A percentile compares a stretch with the other conserved stretches of the same genome.
phyloP scores from a whole-genome alignment of 768 basidiomycete genomes.

The Tulasnella sp. region DNA sequence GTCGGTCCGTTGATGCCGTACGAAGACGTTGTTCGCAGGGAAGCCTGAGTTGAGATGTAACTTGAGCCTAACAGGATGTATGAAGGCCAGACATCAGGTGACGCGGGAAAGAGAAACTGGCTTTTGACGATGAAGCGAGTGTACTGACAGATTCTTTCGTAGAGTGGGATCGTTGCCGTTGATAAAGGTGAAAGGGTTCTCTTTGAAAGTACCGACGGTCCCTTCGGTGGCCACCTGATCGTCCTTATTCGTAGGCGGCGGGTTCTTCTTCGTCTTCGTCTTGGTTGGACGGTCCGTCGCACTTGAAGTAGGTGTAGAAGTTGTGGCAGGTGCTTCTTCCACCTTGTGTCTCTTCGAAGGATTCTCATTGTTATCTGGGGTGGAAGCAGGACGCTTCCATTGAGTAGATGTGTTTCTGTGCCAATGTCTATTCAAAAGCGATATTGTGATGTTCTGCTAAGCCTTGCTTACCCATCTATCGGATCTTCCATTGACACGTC shows the following conservation, averaged over 20 bases:
- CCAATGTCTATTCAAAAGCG: too few relatives aligned
- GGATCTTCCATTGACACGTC: not conserved
- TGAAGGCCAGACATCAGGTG: not conserved
- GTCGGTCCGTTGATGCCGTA: slow-evolving; percentile 58
- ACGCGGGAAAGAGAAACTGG: not conserved
- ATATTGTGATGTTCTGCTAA: too few relatives aligned
- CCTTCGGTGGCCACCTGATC: slow-evolving; percentile 19
- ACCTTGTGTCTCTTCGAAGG: not conserved
- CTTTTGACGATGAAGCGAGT: not conserved
- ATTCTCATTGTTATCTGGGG: not conserved
- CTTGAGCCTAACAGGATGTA: slow-evolving; percentile 42
- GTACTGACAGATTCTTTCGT: slow-evolving; percentile 55
- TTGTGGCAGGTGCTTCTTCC: not conserved
- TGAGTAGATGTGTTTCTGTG: too few relatives aligned
- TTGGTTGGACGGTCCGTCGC: slow-evolving; percentile 24
- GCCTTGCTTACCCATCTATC: not conserved
- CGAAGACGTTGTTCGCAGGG: slow-evolving; percentile 66
- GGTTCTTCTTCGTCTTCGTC: slow-evolving; percentile 22
- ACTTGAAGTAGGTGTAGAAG: slow-evolving; percentile 27
- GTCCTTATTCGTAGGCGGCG: slow-evolving; percentile 27
- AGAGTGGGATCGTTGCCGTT: slow-evolving; percentile 58
- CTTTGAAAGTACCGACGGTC: slow-evolving; percentile 49
- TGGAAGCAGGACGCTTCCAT: not conserved
- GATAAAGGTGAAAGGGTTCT: slow-evolving; percentile 85
- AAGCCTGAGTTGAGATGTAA: slow-evolving; percentile 61